Evolutionary conservation across 2,329 filamentous ascomycete species (phyloP).

Genomic region (Fusarium heterosporum): DNA sequence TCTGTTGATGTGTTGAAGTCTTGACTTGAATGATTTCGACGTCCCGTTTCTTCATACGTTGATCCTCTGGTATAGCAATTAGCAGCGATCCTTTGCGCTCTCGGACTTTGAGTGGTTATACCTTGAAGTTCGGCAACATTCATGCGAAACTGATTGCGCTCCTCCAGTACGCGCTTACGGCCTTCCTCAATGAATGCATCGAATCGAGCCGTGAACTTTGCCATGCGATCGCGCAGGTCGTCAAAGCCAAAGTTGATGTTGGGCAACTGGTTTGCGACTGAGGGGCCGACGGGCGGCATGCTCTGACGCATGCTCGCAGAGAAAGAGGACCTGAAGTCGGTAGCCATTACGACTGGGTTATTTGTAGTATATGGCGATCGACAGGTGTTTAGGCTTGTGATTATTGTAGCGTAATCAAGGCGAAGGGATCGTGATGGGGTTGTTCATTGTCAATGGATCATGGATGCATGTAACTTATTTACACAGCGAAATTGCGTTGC

Average conservation of each 20-base stretch:
- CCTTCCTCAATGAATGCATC: constrained; percentile 95
- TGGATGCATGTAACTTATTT: constrained; percentile 33
- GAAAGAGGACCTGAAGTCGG: constrained; percentile 75
- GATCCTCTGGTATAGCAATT: constrained; percentile 74
- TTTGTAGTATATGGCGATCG: background rate
- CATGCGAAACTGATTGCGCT: constrained; percentile 93
- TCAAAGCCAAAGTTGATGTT: constrained; percentile 97
- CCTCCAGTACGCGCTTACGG: constrained; percentile 87
- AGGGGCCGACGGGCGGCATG: constrained; percentile 68
- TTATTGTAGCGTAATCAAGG: constrained; percentile 3
- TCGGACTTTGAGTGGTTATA: constrained; percentile 55
- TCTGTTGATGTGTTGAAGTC: constrained; percentile 76
- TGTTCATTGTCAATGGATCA: background rate
- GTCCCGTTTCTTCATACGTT: constrained; percentile 87
- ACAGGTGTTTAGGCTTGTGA: background rate
- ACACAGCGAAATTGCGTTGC: constrained; percentile 45
- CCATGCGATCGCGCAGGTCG: constrained; percentile 94
- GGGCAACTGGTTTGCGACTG: constrained; percentile 82
- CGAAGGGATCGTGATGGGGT: constrained; percentile 7
- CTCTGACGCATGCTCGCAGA: constrained; percentile 73
- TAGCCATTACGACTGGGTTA: constrained; percentile 58
- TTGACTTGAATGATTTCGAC: constrained; percentile 85
- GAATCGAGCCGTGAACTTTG: constrained; percentile 88
- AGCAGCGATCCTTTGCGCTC: background rate
- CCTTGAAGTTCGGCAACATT: constrained; percentile 91